Evolutionary conservation across 2,329 filamentous ascomycete species (phyloP), one percentile per base, ranked within the genome.

Genomic region (Decorospora gaudefroyi): DNA sequence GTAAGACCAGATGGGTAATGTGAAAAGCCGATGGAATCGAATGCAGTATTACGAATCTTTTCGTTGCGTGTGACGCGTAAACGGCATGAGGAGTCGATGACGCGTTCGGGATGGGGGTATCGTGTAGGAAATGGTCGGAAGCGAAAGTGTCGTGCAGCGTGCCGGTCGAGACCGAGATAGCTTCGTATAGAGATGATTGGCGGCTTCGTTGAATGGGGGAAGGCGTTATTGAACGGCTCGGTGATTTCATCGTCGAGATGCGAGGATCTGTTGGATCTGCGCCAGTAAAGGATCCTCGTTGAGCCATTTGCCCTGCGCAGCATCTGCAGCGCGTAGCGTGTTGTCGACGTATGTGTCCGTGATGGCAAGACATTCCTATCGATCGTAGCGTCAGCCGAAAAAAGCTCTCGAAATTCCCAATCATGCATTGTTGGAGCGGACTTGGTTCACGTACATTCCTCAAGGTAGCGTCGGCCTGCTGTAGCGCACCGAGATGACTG

Each of bases 221-320:
- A 19, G 8, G 12, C 16, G 33, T n/a, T n/a, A n/a, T 36, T 16
- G 7, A 17, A 11, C 25, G 27, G 16, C 22, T n/a, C 38, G 11
- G 29, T 26, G 15, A 34, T 13, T 37, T 49, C 55, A 67, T 59
- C 60, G 62, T 51, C 64, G 61, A 19, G 50, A 49, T 57, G 68
- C 55, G 37, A 70, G 55, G 21, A 63, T 57, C 32, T 70, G 69
- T 49, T 71, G 73, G 33, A 83, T 80, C 13, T 72, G 71, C 11
- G 73, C 70, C 44, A 84, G 68, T 6, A 77, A 72, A 3, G 82
- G 82, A 58, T 85, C 82, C 49, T 85, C 82, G 25, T 71, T 69
- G 30, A 84, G 70, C 81, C 82, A 85, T 68, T 83, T 82, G 26
- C 79, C 78, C 51, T 80, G 78, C 28, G 76, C 70, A 29, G 71